Percentiles rank a stretch among this genome's conserved stretches.
These are phyloP conservation scores for Ceratobasidium sp. DNA, from an alignment of 1,284 basidiomycete species.

Conservation along the genomic window DNA sequence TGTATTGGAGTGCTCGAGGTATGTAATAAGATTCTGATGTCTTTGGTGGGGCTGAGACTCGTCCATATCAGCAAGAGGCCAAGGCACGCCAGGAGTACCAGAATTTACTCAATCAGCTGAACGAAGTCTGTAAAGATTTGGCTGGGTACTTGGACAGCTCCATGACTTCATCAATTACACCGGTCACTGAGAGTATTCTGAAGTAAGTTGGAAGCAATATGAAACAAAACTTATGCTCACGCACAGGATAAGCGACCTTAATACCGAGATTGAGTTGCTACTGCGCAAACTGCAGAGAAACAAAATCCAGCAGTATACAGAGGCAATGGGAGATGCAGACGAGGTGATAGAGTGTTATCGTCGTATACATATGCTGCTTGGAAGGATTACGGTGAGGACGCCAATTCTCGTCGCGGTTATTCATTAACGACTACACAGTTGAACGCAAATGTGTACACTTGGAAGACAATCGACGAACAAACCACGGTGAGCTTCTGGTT, in stretches of 20 bases:
- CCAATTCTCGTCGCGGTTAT: not conserved
- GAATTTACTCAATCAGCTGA: not conserved
- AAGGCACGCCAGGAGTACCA: not conserved
- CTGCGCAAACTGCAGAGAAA: too few species aligned
- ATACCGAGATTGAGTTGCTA: too few species aligned
- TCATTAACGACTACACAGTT: not conserved
- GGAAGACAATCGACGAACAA: slow-evolving; percentile 14
- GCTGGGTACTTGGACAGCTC: not conserved
- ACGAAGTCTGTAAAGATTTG: not conserved
- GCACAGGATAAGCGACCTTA: not conserved
- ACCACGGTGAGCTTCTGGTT: not conserved
- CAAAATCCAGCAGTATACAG: not conserved
- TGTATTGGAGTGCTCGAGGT: slow-evolving; percentile 17
- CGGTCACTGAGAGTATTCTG: not conserved
- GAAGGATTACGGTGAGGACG: not conserved
- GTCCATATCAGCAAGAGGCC: too few species aligned
- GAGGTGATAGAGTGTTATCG: too few species aligned
- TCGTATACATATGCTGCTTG: not conserved
- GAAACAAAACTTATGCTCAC: not conserved
- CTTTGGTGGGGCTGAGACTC: not conserved
- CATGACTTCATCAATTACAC: not conserved
- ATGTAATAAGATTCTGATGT: not conserved
- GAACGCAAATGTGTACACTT: not conserved
- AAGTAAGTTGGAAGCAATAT: not conserved
- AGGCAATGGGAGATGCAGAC: not conserved